These are phyloP conservation scores for Podospora pseudocomata DNA, from an alignment of 495 filamentous ascomycete genomes.

Conservation along the genomic window DNA sequence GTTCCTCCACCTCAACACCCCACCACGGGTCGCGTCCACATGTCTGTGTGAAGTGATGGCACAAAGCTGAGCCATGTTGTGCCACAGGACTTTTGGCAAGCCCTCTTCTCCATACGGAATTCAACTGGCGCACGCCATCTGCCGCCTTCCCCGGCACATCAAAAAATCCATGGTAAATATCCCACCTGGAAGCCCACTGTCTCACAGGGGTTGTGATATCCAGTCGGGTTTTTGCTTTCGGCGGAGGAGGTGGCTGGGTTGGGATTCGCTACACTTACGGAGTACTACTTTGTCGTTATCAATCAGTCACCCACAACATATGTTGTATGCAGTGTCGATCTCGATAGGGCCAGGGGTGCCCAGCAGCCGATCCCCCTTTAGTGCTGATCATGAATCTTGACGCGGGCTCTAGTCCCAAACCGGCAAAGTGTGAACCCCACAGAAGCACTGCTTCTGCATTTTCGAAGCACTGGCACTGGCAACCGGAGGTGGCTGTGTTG, in stretches of 20 bases:
- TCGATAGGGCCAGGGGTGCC: not conserved
- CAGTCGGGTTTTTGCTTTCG: slow-evolving; percentile 7
- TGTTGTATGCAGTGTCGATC: not conserved
- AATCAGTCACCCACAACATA: not conserved
- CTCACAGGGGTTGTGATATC: not conserved
- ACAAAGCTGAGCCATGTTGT: slow-evolving; percentile 1
- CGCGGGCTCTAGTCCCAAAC: slow-evolving; percentile 5
- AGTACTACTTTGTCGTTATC: slow-evolving; percentile 3
- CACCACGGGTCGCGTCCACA: not conserved
- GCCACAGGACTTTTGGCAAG: not conserved
- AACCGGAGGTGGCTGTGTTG: slow-evolving; percentile 11
- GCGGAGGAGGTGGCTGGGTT: not conserved
- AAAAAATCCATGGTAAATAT: not conserved
- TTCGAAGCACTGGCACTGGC: not conserved
- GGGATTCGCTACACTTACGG: not conserved
- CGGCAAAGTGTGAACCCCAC: not conserved
- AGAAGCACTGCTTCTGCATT: not conserved
- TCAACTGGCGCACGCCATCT: not conserved
- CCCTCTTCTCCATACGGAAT: not conserved
- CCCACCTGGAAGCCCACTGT: slow-evolving; percentile 5
- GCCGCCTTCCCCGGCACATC: not conserved
- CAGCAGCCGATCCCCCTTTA: slow-evolving; percentile 10
- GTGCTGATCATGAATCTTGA: slow-evolving; percentile 4
- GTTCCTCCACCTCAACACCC: not conserved
- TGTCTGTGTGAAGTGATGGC: not conserved